These are phyloP conservation scores for Vachellia collinsii DNA, from an alignment of 306 rosid genomes.

Conservation along the genomic window DNA sequence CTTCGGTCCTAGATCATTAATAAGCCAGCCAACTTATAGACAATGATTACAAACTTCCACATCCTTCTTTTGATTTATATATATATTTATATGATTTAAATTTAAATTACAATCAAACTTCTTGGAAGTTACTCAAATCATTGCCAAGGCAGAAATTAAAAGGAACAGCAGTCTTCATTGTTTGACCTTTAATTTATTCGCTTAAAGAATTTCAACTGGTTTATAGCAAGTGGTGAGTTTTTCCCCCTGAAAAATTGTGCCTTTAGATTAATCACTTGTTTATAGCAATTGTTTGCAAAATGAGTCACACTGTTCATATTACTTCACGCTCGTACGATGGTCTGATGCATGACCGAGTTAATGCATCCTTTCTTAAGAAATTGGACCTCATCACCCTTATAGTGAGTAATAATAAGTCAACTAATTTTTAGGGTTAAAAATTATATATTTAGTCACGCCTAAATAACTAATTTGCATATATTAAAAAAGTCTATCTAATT, in stretches of 20 bases:
- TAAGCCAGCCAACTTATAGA: not conserved
- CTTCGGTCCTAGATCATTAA: not conserved
- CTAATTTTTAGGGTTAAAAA: too few species aligned
- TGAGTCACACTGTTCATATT: too few species aligned
- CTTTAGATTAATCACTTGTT: not conserved
- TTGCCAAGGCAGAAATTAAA: not conserved
- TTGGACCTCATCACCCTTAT: too few species aligned
- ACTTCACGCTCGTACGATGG: too few species aligned
- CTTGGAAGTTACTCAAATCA: not conserved
- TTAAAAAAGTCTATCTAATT: too few species aligned
- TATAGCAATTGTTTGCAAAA: too few species aligned
- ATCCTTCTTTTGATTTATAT: not conserved
- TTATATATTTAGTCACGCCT: too few species aligned
- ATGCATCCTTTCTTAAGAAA: too few species aligned
- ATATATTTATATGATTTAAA: too few species aligned
- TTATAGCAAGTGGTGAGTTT: not conserved
- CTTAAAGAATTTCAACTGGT: not conserved
- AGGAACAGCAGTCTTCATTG: not conserved
- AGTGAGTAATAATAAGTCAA: too few species aligned
- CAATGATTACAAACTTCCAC: conserved; percentile 7
- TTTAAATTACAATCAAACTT: not conserved
- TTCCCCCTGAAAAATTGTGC: not conserved
- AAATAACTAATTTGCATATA: too few species aligned
- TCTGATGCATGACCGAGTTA: too few species aligned
- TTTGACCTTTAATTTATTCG: not conserved